Evolutionary conservation across 2,329 filamentous ascomycete species (phyloP).

Genomic region (Pyrenophora graminea): DNA sequence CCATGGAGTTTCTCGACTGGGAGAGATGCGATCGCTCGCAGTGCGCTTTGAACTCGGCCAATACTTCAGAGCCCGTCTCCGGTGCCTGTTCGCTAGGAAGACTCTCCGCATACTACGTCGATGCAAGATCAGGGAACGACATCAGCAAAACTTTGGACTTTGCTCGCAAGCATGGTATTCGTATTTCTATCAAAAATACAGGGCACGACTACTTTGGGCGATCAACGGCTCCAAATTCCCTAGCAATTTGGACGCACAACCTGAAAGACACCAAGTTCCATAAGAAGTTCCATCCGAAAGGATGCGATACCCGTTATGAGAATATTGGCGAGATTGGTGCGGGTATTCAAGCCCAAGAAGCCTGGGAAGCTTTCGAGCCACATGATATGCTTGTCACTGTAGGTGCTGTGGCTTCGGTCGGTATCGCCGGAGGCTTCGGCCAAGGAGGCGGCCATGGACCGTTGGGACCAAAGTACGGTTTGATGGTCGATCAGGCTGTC

Average conservation of each 20-base stretch:
- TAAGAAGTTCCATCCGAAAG: slow-evolving; percentile 30
- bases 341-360: slow-evolving; percentile 42
- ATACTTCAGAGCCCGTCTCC: slow-evolving; percentile 28
- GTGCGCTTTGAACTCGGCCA: slow-evolving; percentile 36
- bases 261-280: slow-evolving; percentile 39
- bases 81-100: slow-evolving; percentile 40
- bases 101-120: slow-evolving; percentile 40
- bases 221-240: slow-evolving; percentile 39
- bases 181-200: slow-evolving; percentile 44
- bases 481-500: slow-evolving; percentile 45
- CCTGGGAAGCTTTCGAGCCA: slow-evolving; percentile 43
- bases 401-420: slow-evolving; percentile 52
- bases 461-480: slow-evolving; percentile 52
- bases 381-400: slow-evolving; percentile 42
- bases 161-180: slow-evolving; percentile 36
- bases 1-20: slow-evolving; percentile 45
- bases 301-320: slow-evolving; percentile 32
- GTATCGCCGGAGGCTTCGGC: slow-evolving; percentile 51
- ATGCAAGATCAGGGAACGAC: slow-evolving; percentile 31
- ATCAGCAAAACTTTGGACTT: slow-evolving; percentile 38
- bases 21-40: slow-evolving; percentile 37
- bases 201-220: slow-evolving; percentile 46
- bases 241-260: slow-evolving; percentile 44
- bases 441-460: slow-evolving; percentile 61
- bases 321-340: slow-evolving; percentile 43